Evolutionary conservation across 345 rosid genomes (phyloP).

Genomic region (Rhizophora mangle): DNA sequence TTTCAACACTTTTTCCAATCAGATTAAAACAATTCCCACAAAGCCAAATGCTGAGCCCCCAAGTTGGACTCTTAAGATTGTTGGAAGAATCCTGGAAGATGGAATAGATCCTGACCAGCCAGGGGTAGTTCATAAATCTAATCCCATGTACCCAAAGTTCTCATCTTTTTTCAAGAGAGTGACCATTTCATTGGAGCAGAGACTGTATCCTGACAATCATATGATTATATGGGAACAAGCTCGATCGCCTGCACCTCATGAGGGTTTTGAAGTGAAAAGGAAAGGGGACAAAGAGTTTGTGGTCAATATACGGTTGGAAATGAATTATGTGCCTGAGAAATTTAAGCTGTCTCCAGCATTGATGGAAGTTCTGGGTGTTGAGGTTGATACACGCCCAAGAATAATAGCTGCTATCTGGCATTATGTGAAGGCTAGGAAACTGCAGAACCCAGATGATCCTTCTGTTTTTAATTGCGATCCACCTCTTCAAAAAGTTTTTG

Average conservation of each 20-base stretch:
- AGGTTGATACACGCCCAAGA: conserved; percentile 94
- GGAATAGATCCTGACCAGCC: conserved; percentile 93
- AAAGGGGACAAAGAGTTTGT: conserved; percentile 90
- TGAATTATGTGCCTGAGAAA: conserved; percentile 91
- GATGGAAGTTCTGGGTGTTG: conserved; percentile 94
- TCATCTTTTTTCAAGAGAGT: conserved; percentile 93
- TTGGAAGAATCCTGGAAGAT: conserved; percentile 94
- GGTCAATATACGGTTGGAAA: conserved; percentile 74
- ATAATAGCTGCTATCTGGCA: conserved; percentile 98
- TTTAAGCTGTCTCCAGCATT: conserved; percentile 85
- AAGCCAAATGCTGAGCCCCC: conserved; percentile 90
- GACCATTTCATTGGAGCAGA: conserved; percentile 79
- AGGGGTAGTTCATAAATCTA: conserved; percentile 68
- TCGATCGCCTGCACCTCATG: conserved; percentile 84
- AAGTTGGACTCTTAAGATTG: conserved; percentile 86
- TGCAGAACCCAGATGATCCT: conserved; percentile 89
- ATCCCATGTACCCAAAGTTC: conserved; percentile 72
- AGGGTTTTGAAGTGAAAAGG: conserved; percentile 97
- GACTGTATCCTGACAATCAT: conserved; percentile 85
- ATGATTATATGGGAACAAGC: conserved; percentile 87
- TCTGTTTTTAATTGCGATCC: conserved; percentile 78
- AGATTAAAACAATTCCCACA: conserved; percentile 68
- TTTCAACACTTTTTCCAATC: conserved; percentile 85
- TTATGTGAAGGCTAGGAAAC: conserved; percentile 92
- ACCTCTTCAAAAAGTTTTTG: conserved; percentile 87